Percentiles rank a stretch among this genome's conserved stretches.
phyloP scores from a whole-genome alignment of 1,139 yeast species.

The Yamadazyma friedrichii region DNA sequence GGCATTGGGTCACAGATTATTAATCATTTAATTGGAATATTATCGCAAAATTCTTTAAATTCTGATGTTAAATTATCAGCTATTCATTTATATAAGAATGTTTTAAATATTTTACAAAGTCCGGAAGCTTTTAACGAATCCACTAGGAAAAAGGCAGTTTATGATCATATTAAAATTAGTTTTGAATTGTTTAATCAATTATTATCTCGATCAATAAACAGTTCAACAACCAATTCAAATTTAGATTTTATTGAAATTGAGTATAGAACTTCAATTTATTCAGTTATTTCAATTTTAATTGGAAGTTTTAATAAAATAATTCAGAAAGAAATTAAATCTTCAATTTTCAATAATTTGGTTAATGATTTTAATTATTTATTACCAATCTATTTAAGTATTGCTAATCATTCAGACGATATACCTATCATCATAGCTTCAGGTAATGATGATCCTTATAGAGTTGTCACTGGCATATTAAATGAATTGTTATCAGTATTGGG shows the following conservation, averaged over 20 bases:
- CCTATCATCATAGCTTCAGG: neutral
- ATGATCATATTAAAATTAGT: constrained; percentile 24
- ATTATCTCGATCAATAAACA: constrained; percentile 19
- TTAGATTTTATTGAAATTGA: constrained; percentile 21
- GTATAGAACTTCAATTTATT: constrained; percentile 30
- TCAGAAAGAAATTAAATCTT: constrained; percentile 17
- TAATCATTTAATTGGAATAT: constrained; percentile 42
- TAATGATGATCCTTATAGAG: constrained; percentile 7
- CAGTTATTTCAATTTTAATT: constrained; percentile 26
- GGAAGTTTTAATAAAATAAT: constrained; percentile 35
- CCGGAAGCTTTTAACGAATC: constrained; percentile 46
- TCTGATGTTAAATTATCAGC: constrained; percentile 48
- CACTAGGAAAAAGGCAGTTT: constrained; percentile 30
- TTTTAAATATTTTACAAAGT: constrained; percentile 52
- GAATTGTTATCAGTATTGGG: constrained; percentile 10
- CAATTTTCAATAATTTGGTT: constrained; percentile 8
- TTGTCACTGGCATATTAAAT: constrained; percentile 11
- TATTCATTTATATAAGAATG: constrained; percentile 50
- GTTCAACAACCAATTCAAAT: constrained; percentile 14
- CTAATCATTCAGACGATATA: constrained; percentile 5
- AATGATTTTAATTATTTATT: constrained; percentile 11
- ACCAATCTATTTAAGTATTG: constrained; percentile 9
- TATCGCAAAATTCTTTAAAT: constrained; percentile 25
- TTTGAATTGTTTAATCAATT: constrained; percentile 19
- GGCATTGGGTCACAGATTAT: constrained; percentile 60